These are phyloP conservation scores for Jatropha curcas DNA, from an alignment of 345 rosid species.

Conservation along the genomic window DNA sequence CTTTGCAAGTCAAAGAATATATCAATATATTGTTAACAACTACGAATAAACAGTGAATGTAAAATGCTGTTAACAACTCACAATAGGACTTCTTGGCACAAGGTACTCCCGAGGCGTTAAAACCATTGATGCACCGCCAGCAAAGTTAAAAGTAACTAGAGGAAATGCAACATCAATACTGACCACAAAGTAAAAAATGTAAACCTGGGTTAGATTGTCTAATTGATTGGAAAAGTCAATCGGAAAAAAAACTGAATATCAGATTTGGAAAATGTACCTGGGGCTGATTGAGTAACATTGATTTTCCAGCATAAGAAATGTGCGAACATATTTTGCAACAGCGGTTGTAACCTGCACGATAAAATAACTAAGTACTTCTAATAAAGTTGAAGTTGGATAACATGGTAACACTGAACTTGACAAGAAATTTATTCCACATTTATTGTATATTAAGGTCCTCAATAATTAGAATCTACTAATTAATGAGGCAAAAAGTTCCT, in stretches of 20 bases:
- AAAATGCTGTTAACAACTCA: conserved; percentile 39
- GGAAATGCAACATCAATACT: conserved; percentile 74
- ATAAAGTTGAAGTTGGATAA: not conserved
- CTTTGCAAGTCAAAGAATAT: not conserved
- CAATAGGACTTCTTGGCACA: conserved; percentile 66
- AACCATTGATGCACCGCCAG: conserved; percentile 80
- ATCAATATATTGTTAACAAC: not conserved
- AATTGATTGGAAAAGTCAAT: not conserved
- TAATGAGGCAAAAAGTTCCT: not conserved
- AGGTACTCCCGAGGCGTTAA: conserved; percentile 80
- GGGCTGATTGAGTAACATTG: conserved; percentile 63
- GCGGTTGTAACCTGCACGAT: conserved; percentile 59
- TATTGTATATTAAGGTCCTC: not conserved
- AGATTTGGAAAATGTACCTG: conserved; percentile 48
- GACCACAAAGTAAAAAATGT: conserved; percentile 29
- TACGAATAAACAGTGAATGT: not conserved
- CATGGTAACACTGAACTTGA: not conserved
- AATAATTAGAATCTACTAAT: not conserved
- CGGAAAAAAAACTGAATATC: conserved; percentile 7
- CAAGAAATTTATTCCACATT: not conserved
- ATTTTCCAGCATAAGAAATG: conserved; percentile 57
- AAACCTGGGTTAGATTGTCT: conserved; percentile 15
- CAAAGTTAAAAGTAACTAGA: conserved; percentile 85
- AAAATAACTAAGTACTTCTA: conserved; percentile 4
- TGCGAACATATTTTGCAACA: conserved; percentile 59